Evolutionary conservation across 495 filamentous ascomycete genomes (phyloP), one percentile per base, ranked within the genome.

Genomic region (Penicillium macrosclerotiorum): DNA sequence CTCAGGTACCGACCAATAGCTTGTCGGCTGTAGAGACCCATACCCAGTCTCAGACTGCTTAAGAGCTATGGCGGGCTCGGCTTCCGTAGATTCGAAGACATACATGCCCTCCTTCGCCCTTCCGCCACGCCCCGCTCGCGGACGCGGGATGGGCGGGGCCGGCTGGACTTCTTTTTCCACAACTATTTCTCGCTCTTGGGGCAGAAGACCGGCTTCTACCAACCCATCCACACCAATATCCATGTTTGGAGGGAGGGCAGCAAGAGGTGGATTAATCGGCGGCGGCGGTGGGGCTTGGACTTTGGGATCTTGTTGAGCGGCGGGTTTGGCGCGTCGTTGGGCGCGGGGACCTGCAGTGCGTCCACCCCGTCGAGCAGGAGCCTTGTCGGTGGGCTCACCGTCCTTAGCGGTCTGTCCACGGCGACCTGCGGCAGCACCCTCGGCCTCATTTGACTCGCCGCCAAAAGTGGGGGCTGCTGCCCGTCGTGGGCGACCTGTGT

Each of bases 1-100:
- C 63, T 98, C 93, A 2, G 87, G 84, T 19, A 97, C 93, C 51
- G 92, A 96, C 93, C 93, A 98, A 65, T 98, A 98, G 60, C 93
- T 96, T 2, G 89, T 95, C 5, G 89, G 82, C 37, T 82, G 81
- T 42, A 77, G 62, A 4, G 75, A 70, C n/a, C 74, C 73, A 29
- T 78, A 71, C 22, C 65, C 55, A 51, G 58, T 51, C 42, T 62
- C 68, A 19, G 50, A 43, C 42, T 60, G 66, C 32, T 53, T 59
- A 49, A 52, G 44, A 7, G 54, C 16, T 40, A 68, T 37, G 32
- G 63, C 42, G 26, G 61, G 57, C 30, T 73, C 68, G 40, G 64
- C 40, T 47, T 73, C 67, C 8, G 67, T 58, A n/a, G 70, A 64
- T 46, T 75, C 63, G 47, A 74, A 68, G 20, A 66, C 55, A 52